Base-by-base conservation (phyloP, 108 stramenopile species). In the Chaetoceros tenuissimus region DNA sequence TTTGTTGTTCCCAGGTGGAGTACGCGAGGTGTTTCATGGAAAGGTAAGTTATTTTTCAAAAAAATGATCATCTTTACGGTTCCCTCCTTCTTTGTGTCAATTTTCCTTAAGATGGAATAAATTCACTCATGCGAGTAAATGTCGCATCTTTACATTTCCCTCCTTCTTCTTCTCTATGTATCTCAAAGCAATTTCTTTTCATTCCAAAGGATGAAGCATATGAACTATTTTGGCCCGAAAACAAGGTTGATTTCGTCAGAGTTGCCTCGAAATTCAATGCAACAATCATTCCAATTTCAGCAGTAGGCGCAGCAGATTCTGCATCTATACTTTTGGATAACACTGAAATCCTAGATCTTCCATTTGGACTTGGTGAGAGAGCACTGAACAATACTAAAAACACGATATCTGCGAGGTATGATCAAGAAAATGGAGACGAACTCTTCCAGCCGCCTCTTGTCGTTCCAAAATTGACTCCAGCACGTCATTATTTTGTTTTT, bases 1-100 rank as follows among this genome's bases (percentile, higher is more conserved):
- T 2, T 57, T 97, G 31, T 80, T 97, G 13, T 97, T 92, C 62
- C 96, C 96, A 13, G 96, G 96, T 30, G 96, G 96, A 28, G 93
- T 83, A 0, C 49, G 73, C 23, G 94, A 97, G 65, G 93, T 82
- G 0, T 73, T 81, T n/a, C 87, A 94, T 34, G 75, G 84, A 7
- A 74, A 81, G n/a, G n/a, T n/a, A n/a, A n/a, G n/a, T n/a, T n/a
- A n/a, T n/a, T n/a, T n/a, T n/a, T n/a, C 40, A 62, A 46, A 45
- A 62, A 53, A 45, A 40, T 10, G n/a, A 44, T 26, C 28, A 28
- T 3, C 24, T 43, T 62, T 7, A 44, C 61, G n/a, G 29, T 62
- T 19, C 29, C 53, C 48, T 62, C 61, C 20, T 45, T 19, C 16
- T 53, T 53, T 0, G 31, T 53, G 3, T 28, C 22, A n/a, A n/a